These are phyloP conservation scores for Colletotrichum ledebouriae DNA, from an alignment of 2,329 filamentous ascomycete species.

Conservation along the genomic window DNA sequence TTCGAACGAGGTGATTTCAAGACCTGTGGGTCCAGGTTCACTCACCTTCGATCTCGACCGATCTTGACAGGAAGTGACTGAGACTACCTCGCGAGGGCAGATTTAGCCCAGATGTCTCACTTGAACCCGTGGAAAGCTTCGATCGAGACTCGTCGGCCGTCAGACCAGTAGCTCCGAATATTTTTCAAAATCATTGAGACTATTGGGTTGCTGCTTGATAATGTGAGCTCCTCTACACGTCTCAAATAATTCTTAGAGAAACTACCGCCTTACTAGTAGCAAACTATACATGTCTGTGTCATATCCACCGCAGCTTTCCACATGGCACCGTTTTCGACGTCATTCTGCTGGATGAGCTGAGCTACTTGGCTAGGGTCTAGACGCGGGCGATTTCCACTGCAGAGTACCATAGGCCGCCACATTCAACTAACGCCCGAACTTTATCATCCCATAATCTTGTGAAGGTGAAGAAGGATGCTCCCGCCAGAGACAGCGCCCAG, in stretches of 20 bases:
- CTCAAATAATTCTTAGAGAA: too few relatives aligned
- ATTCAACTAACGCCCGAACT: constrained; percentile 4
- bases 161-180: background rate
- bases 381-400: background rate
- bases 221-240: too few relatives aligned
- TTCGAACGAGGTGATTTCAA: constrained; percentile 1
- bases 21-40: constrained; percentile 22
- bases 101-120: constrained; percentile 10
- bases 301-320: background rate
- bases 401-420: background rate
- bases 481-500: too few relatives aligned
- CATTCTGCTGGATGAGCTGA: background rate
- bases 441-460: background rate
- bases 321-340: background rate
- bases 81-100: background rate
- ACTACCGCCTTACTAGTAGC: too few relatives aligned
- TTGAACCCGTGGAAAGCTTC: background rate
- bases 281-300: too few relatives aligned
- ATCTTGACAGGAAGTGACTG: constrained; percentile 14
- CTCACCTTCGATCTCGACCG: constrained; percentile 19
- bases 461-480: background rate
- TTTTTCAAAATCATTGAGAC: too few relatives aligned
- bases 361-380: constrained; percentile 5
- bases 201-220: too few relatives aligned
- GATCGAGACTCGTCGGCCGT: background rate